These are phyloP conservation scores for Neospermospora avenae DNA, from an alignment of 2,329 filamentous ascomycete species.

Conservation along the genomic window DNA sequence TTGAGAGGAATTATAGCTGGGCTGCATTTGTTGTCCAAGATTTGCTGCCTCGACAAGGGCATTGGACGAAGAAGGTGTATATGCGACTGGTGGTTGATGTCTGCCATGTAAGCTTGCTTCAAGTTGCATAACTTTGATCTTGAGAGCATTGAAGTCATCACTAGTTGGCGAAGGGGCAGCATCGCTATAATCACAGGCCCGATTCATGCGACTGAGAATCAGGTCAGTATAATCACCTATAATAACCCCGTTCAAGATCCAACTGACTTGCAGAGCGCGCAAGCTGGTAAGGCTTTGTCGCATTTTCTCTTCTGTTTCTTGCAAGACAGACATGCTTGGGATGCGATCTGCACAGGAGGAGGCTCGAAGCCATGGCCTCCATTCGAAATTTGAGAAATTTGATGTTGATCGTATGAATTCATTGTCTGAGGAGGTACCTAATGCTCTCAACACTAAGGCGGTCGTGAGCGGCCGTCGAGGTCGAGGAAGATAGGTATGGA, in stretches of 20 bases:
- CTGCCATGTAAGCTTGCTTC: conserved; percentile 37
- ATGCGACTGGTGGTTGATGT: conserved; percentile 22
- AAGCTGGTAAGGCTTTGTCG: conserved; percentile 47
- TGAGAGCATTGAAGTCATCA: conserved; percentile 40
- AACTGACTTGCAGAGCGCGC: conserved; percentile 41
- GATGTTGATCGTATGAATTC: conserved; percentile 1
- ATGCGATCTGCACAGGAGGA: conserved; percentile 24
- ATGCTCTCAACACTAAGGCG: background rate
- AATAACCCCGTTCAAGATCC: background rate
- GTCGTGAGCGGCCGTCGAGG: background rate
- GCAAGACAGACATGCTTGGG: conserved; percentile 44
- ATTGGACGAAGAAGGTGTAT: conserved; percentile 26
- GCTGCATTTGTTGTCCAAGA: conserved; percentile 16
- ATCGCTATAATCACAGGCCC: conserved; percentile 43
- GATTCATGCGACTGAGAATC: conserved; percentile 36
- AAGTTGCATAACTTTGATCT: conserved; percentile 39
- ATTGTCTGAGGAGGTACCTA: background rate
- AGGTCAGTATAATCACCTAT: background rate
- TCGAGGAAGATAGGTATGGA: background rate
- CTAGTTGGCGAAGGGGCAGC: conserved; percentile 36
- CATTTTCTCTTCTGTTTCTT: conserved; percentile 50
- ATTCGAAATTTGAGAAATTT: background rate
- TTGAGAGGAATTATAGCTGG: conserved; percentile 24
- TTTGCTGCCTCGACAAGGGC: conserved; percentile 15
- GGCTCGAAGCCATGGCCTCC: background rate